phyloP scores from a whole-genome alignment of 306 rosid species.

The Carpinus fangiana region DNA sequence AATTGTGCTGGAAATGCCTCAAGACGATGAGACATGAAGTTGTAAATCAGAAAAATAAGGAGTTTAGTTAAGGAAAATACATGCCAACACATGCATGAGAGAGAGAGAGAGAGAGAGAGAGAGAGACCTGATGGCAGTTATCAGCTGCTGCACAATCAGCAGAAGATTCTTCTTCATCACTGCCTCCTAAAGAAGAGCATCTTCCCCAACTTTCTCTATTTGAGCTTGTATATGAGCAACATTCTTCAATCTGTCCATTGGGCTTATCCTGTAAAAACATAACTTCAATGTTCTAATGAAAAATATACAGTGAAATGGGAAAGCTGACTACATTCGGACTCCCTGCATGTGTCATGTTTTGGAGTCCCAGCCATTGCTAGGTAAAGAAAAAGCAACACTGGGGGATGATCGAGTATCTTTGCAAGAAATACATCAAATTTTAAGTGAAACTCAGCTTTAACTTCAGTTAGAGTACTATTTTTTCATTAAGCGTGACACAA shows the following conservation, averaged over 20 bases:
- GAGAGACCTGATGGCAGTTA: conserved; percentile 57
- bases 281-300: conserved; percentile 27
- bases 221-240: conserved; percentile 76
- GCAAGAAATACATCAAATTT: background rate
- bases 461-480: background rate
- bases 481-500: background rate
- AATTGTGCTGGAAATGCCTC: background rate
- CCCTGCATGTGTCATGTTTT: conserved; percentile 1
- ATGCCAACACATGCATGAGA: background rate
- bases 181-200: conserved; percentile 82
- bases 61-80: background rate
- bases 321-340: background rate
- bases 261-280: conserved; percentile 62
- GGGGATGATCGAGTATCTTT: background rate
- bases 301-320: conserved; percentile 18
- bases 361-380: background rate
- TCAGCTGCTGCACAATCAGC: conserved; percentile 53
- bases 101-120: conserved; percentile 30
- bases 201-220: conserved; percentile 92
- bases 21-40: background rate
- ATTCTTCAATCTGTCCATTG: conserved; percentile 63
- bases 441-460: background rate
- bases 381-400: background rate
- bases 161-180: conserved; percentile 75
- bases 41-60: background rate